A percentile compares a stretch with the other conserved stretches of the same genome.
Conservation (phyloP, 495 filamentous ascomycete species). For the Penicillium nucicola region DNA sequence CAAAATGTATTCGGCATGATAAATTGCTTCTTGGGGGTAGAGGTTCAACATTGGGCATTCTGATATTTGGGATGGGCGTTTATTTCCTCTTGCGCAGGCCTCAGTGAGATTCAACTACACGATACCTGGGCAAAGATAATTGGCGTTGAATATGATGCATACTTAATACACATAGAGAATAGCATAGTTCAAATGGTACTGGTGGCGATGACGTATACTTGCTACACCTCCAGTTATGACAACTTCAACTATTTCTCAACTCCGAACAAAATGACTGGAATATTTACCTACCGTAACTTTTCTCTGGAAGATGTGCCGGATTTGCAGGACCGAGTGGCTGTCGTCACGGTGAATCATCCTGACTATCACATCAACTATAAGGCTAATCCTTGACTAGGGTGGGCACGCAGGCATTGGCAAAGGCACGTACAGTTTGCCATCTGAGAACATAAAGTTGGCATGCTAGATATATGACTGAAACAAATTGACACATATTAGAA, state of each 20-base stretch:
- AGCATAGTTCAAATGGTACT: neutral
- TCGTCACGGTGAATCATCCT: slow-evolving; percentile 31
- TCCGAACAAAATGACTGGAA: slow-evolving; percentile 11
- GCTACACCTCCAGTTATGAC: too few species aligned
- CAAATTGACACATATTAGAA: slow-evolving; percentile 13
- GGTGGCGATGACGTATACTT: slow-evolving; percentile 5
- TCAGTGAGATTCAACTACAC: slow-evolving; percentile 19
- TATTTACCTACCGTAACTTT: slow-evolving; percentile 24
- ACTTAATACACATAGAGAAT: slow-evolving; percentile 9
- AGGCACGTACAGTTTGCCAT: slow-evolving; percentile 9
- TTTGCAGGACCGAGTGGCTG: slow-evolving; percentile 30
- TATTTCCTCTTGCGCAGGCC: slow-evolving; percentile 2
- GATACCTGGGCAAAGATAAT: slow-evolving; percentile 7
- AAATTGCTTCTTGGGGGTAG: slow-evolving; percentile 6
- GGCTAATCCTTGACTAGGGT: slow-evolving; percentile 14
- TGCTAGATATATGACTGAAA: neutral
- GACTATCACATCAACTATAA: neutral
- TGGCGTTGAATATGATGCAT: slow-evolving; percentile 4
- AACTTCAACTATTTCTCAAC: too few species aligned
- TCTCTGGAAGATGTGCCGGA: slow-evolving; percentile 23
- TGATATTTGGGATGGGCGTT: slow-evolving; percentile 17
- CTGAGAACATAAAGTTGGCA: neutral
- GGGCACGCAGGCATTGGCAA: slow-evolving; percentile 40
- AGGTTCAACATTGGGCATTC: slow-evolving; percentile 22
- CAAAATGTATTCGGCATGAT: slow-evolving; percentile 9